Percentiles rank a stretch among this genome's conserved stretches.
phyloP scores from a whole-genome alignment of 164 flowering plant species.

The Cinnamomum chago region DNA sequence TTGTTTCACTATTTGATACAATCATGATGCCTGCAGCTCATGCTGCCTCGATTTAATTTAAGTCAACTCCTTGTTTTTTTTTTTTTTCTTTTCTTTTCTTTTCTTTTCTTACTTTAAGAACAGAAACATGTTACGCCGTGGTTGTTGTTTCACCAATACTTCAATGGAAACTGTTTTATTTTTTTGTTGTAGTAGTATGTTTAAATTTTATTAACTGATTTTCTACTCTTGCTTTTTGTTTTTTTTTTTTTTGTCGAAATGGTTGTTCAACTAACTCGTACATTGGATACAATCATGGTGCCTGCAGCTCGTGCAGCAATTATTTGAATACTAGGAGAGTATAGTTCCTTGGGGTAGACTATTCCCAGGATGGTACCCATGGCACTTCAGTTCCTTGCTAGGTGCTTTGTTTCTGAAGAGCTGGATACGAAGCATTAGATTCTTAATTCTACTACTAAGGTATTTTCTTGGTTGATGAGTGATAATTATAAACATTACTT shows the following conservation, averaged over 20 bases:
- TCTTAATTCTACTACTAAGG: constrained; percentile 69
- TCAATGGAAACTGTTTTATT: neutral
- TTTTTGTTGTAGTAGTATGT: neutral
- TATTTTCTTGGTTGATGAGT: constrained; percentile 13
- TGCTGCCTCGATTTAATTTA: too few relatives aligned
- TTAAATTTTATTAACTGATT: constrained; percentile 5
- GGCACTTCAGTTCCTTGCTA: constrained; percentile 68
- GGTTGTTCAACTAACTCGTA: constrained; percentile 62
- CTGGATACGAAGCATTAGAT: constrained; percentile 87
- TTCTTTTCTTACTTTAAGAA: neutral
- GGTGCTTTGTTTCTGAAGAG: constrained; percentile 66
- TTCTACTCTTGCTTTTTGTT: neutral
- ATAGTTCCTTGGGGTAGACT: constrained; percentile 51
- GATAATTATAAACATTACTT: too few relatives aligned
- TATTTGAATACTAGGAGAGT: constrained; percentile 90
- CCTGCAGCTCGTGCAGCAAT: constrained; percentile 86
- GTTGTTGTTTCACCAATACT: neutral
- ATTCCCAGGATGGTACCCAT: constrained; percentile 55
- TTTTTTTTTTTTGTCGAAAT: constrained; percentile 40
- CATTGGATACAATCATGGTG: constrained; percentile 74
- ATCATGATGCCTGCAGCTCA: too few relatives aligned
- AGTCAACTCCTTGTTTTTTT: neutral
- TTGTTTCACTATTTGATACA: too few relatives aligned
- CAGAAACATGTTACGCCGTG: neutral
- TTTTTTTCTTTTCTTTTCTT: neutral